These are phyloP conservation scores for Phycomyces nitens DNA, from an alignment of 192 early-diverging fungal species.

Conservation along the genomic window DNA sequence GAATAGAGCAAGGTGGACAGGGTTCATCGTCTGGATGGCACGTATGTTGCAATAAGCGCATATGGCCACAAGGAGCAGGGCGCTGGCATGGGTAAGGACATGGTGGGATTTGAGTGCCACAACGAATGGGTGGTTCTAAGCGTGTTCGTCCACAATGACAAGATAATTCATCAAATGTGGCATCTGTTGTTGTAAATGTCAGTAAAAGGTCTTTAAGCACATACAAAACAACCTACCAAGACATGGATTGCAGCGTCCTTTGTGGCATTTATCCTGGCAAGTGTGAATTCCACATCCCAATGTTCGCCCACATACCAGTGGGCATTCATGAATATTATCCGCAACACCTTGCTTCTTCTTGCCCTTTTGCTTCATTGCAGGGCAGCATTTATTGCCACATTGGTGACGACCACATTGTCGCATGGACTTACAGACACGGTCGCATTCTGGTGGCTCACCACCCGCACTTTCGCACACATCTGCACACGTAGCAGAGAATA, in stretches of 20 bases:
- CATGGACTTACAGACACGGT: slow-evolving; percentile 56
- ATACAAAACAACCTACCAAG: slow-evolving; percentile 33
- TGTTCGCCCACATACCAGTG: slow-evolving; percentile 64
- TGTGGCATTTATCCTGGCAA: slow-evolving; percentile 78
- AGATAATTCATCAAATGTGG: slow-evolving; percentile 77
- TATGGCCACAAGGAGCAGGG: slow-evolving; percentile 74
- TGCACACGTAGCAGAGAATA: slow-evolving; percentile 44
- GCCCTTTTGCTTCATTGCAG: slow-evolving; percentile 38
- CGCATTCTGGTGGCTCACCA: slow-evolving; percentile 52
- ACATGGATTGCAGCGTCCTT: slow-evolving; percentile 73
- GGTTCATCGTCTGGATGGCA: slow-evolving; percentile 85
- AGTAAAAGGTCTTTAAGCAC: not conserved
- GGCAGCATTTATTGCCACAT: slow-evolving; percentile 65
- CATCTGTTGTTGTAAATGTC: slow-evolving; percentile 35
- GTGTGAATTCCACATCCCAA: slow-evolving; percentile 79
- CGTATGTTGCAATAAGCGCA: slow-evolving; percentile 62
- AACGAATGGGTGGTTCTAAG: slow-evolving; percentile 81
- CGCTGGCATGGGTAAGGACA: slow-evolving; percentile 76
- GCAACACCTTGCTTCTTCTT: slow-evolving; percentile 24
- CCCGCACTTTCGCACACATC: slow-evolving; percentile 35
- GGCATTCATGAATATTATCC: slow-evolving; percentile 55
- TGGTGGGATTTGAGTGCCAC: slow-evolving; percentile 70
- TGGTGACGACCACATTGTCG: slow-evolving; percentile 71
- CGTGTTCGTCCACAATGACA: slow-evolving; percentile 86
- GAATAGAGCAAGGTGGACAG: slow-evolving; percentile 88